Base-by-base conservation (phyloP, 1,284 basidiomycete species). In the Veloporphyrellus conicus region DNA sequence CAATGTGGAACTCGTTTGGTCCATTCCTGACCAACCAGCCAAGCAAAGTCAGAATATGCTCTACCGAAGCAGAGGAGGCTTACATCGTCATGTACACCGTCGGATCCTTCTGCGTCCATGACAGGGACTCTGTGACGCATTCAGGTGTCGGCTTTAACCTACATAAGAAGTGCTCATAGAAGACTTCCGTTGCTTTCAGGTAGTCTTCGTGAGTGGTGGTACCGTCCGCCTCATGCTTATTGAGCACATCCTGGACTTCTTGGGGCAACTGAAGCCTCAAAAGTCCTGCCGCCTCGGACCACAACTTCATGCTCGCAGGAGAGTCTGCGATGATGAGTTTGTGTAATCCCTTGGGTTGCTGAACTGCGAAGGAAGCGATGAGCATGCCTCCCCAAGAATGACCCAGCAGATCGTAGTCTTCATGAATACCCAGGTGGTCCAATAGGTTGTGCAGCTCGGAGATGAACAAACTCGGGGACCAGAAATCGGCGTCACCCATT, bases 301-400 rank as follows among this genome's bases (percentile, higher is more conserved):
- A 75, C 19, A 75, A 55, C 22, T 53, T 41, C 61, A 72, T 71
- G 3, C 64, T 68, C 16, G 76, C 71, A 14, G 71, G 72, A 0
- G 71, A 61, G 38, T 69, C 57, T 3, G 68, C 54, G 18, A 78
- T 48, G 18, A 79, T 53, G 19, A 77, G 63, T 25, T 67, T 67
- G 48, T 67, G 66, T 27, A 78, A 52, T 2, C 75, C 76, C 9
- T 49, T 54, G 1, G 74, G 75, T 15, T 68, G 66, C 22, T 56
- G 61, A 4, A 58, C 58, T 12, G 70, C 73, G 43, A 71, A 70
- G 7, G 58, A 57, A 2, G 70, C 55, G 11, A 56, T 73, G 3
- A 79, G 66, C 69, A 77, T 75, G 2, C 73, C 75, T 16, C 75
- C 76, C 76, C 77, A 78, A 9, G 75, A 76, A 32, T 79, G 73